Base-by-base conservation (phyloP, 805 yeast genomes). In the Wickerhamomyces silvicola region DNA sequence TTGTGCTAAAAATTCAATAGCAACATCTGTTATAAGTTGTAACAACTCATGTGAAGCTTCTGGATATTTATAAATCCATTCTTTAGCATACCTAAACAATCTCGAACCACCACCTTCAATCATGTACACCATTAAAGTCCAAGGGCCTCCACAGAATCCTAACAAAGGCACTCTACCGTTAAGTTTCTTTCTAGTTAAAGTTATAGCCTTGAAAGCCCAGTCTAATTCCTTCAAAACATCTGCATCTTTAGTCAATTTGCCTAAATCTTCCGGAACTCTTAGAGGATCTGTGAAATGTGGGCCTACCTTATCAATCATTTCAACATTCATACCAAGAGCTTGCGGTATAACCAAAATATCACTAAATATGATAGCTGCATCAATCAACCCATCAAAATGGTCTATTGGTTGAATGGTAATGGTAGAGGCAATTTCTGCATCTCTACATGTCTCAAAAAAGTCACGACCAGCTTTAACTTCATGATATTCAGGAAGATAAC, bases 121-220 rank as follows among this genome's bases (percentile, higher is more conserved):
- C 96, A 92, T 92, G 63, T 92, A 92, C 22, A 88, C 95, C 64
- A 92, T 68, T 38, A 92, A 64, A 10, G 98, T 92, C 96, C 97
- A 92, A 35, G 98, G 98, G 7, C 95, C 96, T 33, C 98, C 98
- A 45, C 87, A 83, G 61, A 92, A 92, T 4, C 98, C 98, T 31
- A 92, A 68, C 40, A 92, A 65, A 18, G 98, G 98, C 10, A 88
- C 97, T 50, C 94, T 73, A 31, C 98, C 98, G 25, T 78, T 62
- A 38, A 92, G 70, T 51, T 83, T 85, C 42, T 68, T 68, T 59
- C 98, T 73, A n/a, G 98, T 92, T 42, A 84, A 60, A 4, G 94
- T 81, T 45, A 92, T 83, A n/a, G 97, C 82, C 50, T 82, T 79
- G 64, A 85, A 84, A 5, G 97, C 96, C 97, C 97, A 92, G 34